phyloP scores from a whole-genome alignment of 176 grass and related monocot species.

The Oryza glumipatula region DNA sequence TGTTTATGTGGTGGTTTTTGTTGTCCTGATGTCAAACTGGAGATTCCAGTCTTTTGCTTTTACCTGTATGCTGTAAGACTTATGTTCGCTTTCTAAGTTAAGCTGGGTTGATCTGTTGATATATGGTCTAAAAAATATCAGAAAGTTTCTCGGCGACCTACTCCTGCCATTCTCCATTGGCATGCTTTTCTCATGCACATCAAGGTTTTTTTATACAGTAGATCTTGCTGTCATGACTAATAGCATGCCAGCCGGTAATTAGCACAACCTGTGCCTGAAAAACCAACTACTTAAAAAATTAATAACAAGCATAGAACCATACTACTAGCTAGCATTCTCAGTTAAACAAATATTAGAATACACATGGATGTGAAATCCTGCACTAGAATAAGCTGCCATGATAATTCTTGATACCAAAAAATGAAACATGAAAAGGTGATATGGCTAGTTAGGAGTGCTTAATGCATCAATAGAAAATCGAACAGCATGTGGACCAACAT shows the following conservation, averaged over 20 bases:
- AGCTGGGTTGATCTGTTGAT: too few species aligned
- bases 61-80: too few species aligned
- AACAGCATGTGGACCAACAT: neutral
- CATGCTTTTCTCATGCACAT: neutral
- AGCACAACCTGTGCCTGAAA: neutral
- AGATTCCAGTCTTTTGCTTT: too few species aligned
- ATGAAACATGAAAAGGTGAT: neutral
- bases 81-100: too few species aligned
- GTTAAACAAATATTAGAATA: neutral
- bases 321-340: neutral
- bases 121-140: too few species aligned
- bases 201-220: too few species aligned
- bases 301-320: neutral
- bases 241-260: neutral
- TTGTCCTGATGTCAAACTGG: too few species aligned
- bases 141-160: too few species aligned
- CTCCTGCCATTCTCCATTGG: too few species aligned
- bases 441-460: neutral
- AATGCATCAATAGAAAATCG: constrained; percentile 4
- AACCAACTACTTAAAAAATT: neutral
- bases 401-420: neutral
- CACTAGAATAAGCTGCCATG: neutral
- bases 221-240: neutral
- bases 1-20: too few species aligned
- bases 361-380: neutral